Conservation (phyloP, 2,329 filamentous ascomycete genomes). For the Exserohilum turcica region DNA sequence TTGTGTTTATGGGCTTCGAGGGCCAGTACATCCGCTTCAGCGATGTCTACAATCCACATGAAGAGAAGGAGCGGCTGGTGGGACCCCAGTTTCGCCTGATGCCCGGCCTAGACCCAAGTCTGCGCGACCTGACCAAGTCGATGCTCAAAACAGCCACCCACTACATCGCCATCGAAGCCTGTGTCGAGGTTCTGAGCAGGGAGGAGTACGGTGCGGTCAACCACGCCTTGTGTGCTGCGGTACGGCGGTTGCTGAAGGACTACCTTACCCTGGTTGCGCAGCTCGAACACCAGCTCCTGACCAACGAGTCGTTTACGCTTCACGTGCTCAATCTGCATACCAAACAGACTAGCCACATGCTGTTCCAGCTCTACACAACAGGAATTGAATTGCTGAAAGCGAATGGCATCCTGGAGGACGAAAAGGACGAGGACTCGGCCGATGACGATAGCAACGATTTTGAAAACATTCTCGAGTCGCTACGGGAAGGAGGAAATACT, state of each 20-base stretch:
- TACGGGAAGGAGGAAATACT: slow-evolving; percentile 84
- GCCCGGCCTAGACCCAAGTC: slow-evolving; percentile 84
- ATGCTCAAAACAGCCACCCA: slow-evolving; percentile 96
- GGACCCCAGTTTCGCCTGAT: slow-evolving; percentile 82
- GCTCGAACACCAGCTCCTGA: slow-evolving; percentile 89
- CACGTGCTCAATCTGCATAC: slow-evolving; percentile 93
- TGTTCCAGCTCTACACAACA: slow-evolving; percentile 85
- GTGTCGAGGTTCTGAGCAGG: slow-evolving; percentile 90
- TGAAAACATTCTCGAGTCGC: slow-evolving; percentile 88
- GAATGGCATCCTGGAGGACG: slow-evolving; percentile 84
- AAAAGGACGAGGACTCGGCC: slow-evolving; percentile 66
- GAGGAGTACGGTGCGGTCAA: slow-evolving; percentile 94
- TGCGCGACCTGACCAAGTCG: slow-evolving; percentile 82
- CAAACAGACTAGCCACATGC: slow-evolving; percentile 86
- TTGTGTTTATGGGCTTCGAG: slow-evolving; percentile 97
- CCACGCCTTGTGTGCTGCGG: slow-evolving; percentile 93
- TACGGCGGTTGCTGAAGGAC: slow-evolving; percentile 88
- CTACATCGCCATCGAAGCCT: slow-evolving; percentile 87
- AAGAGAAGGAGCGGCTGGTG: slow-evolving; percentile 84
- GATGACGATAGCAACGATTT: slow-evolving; percentile 81
- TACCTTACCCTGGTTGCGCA: slow-evolving; percentile 93
- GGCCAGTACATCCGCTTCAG: slow-evolving; percentile 94
- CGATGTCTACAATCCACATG: slow-evolving; percentile 78
- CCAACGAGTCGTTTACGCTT: slow-evolving; percentile 85
- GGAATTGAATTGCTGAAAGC: slow-evolving; percentile 78